Conservation (phyloP, 192 early-diverging fungal genomes). For the Rhizoclosmatium sp. region DNA sequence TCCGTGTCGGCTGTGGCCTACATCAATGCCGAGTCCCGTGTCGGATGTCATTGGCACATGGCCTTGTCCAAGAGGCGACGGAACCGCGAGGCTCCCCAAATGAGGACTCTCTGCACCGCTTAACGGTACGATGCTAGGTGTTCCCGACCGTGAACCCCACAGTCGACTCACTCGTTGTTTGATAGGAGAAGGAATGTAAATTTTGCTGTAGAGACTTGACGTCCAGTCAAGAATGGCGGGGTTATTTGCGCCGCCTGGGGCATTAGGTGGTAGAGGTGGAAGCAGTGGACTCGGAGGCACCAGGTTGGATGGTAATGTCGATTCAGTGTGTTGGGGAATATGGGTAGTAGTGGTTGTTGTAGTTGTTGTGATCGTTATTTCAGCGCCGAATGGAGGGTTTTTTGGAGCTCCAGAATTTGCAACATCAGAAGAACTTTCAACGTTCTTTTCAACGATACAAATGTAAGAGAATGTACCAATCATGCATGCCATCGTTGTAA, state of each 20-base stretch:
- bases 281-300: not conserved
- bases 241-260: not conserved
- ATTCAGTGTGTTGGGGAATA: not conserved
- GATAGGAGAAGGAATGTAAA: conserved; percentile 15
- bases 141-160: not conserved
- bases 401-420: not conserved
- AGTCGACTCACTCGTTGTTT: conserved; percentile 14
- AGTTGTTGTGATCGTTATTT: conserved; percentile 35
- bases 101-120: not conserved
- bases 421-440: conserved; percentile 4
- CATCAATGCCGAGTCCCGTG: not conserved
- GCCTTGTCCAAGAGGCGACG: not conserved
- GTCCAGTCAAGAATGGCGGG: conserved; percentile 23
- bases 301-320: not conserved
- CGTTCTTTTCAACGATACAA: conserved; percentile 56
- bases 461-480: conserved; percentile 68
- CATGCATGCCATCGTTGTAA: conserved; percentile 63
- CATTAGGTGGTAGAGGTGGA: not conserved
- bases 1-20: not conserved
- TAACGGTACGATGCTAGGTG: not conserved
- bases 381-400: not conserved
- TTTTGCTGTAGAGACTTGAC: conserved; percentile 1
- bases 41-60: not conserved
- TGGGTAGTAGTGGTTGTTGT: conserved; percentile 18
- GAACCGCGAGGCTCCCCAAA: not conserved